phyloP scores from a whole-genome alignment of 441 rosid species.

The Theobroma grandiflorum region DNA sequence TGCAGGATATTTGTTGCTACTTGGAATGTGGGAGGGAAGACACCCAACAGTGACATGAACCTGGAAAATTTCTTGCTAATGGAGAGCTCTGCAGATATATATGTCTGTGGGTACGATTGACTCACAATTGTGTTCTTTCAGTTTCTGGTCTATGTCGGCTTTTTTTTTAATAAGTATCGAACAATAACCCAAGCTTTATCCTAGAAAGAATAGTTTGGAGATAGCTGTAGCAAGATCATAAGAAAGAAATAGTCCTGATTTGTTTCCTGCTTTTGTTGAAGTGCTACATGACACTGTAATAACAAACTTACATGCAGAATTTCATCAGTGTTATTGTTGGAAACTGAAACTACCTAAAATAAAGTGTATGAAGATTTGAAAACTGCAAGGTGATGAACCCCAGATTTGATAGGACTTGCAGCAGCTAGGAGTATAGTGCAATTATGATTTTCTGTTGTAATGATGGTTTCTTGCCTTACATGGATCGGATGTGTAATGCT shows the following conservation, averaged over 20 bases:
- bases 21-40: slow-evolving; percentile 96
- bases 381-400: too few relatives aligned
- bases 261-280: neutral
- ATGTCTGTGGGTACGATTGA: slow-evolving; percentile 83
- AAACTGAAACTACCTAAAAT: too few relatives aligned
- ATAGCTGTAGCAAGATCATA: neutral
- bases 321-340: neutral
- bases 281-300: neutral
- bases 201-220: neutral
- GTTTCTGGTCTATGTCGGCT: neutral
- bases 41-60: slow-evolving; percentile 70
- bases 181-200: neutral
- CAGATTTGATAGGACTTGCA: too few relatives aligned
- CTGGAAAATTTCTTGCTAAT: slow-evolving; percentile 86
- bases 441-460: too few relatives aligned
- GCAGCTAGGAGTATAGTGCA: too few relatives aligned
- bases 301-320: neutral
- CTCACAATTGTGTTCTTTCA: neutral
- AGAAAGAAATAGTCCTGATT: neutral
- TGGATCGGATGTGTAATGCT: too few relatives aligned
- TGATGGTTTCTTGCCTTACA: too few relatives aligned
- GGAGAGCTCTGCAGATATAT: slow-evolving; percentile 83
- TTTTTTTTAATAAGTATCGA: neutral
- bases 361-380: too few relatives aligned
- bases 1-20: slow-evolving; percentile 84